A percentile compares a stretch with the other conserved stretches of the same genome.
Evolutionary conservation across 2,329 filamentous ascomycete genomes (phyloP).

Genomic region (Chlorencoelia australis): DNA sequence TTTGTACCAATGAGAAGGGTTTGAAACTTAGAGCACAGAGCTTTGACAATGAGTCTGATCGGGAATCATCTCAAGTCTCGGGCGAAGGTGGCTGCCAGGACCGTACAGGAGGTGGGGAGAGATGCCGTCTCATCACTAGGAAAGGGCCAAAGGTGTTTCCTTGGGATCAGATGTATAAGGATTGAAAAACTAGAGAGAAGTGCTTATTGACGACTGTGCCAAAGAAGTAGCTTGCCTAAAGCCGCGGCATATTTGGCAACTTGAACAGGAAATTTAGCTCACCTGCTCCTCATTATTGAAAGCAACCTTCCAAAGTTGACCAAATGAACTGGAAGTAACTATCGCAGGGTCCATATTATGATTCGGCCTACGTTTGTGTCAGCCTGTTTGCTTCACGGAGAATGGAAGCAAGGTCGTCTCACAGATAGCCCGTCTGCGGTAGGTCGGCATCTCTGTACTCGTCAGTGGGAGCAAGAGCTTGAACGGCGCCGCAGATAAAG

Average conservation of each 20-base stretch:
- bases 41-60: no score
- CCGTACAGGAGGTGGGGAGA: background rate
- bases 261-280: background rate
- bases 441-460: constrained; percentile 5
- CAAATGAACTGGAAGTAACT: constrained; percentile 44
- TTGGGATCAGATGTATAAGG: background rate
- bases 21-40: no score
- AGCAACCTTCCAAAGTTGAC: constrained; percentile 41
- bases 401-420: background rate
- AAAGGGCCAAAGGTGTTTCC: background rate
- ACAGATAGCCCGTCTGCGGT: constrained; percentile 4
- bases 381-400: background rate
- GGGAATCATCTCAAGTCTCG: no score
- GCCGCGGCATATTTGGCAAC: background rate
- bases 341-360: constrained; percentile 54
- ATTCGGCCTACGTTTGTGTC: constrained; percentile 26
- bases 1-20: no score
- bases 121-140: background rate
- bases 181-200: background rate
- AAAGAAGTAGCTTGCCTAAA: background rate
- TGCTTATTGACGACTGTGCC: background rate
- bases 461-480: background rate
- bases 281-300: constrained; percentile 4
- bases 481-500: no score
- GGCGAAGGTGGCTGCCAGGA: no score